phyloP scores from a whole-genome alignment of 2,329 filamentous ascomycete species.

The Cytospora piceicola region DNA sequence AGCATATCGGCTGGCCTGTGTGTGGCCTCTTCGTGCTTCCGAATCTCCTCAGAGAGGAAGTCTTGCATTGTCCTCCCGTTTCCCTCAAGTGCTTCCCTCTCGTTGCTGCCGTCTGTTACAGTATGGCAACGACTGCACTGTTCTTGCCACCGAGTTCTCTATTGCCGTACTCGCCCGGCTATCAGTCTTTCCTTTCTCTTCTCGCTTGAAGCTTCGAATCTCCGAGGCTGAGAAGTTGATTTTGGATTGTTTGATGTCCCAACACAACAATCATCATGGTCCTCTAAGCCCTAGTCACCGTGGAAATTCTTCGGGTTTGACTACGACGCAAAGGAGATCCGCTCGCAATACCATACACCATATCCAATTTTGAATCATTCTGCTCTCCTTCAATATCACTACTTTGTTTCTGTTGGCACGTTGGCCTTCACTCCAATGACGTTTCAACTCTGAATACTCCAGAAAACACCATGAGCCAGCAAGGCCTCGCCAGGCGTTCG shows the following conservation, averaged over 20 bases:
- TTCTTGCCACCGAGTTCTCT: background rate
- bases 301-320: slow-evolving; percentile 26
- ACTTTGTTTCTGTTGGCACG: slow-evolving; percentile 6
- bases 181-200: background rate
- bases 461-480: slow-evolving; percentile 25
- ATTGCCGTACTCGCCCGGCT: background rate
- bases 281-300: slow-evolving; percentile 12
- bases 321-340: slow-evolving; percentile 14
- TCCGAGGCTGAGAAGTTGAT: background rate
- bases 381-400: slow-evolving; percentile 26
- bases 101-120: slow-evolving; percentile 3
- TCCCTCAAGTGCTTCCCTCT: background rate
- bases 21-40: background rate
- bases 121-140: background rate
- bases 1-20: background rate
- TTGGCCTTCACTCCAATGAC: slow-evolving; percentile 9
- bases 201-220: background rate
- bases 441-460: background rate
- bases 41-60: background rate
- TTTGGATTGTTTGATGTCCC: too few relatives aligned
- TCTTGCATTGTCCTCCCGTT: background rate
- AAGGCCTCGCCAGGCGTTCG: slow-evolving; percentile 38
- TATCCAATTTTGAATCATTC: slow-evolving; percentile 26
- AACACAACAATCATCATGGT: slow-evolving; percentile 17
- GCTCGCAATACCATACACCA: slow-evolving; percentile 16